These are phyloP conservation scores for Phragmites australis DNA, from an alignment of 176 grass and related monocot species.

Conservation along the genomic window DNA sequence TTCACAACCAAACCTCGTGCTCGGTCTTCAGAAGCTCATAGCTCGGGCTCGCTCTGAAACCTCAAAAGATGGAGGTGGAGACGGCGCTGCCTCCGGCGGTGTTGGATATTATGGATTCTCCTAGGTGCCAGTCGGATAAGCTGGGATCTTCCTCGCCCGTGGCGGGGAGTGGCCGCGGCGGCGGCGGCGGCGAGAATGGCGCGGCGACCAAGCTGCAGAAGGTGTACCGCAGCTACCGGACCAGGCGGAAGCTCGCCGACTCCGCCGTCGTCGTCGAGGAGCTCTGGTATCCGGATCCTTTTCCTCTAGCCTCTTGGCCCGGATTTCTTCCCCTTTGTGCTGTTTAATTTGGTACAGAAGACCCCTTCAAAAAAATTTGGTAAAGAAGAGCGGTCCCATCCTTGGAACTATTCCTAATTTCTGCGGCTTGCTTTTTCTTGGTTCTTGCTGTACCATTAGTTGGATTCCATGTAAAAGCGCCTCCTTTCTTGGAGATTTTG, in stretches of 20 bases:
- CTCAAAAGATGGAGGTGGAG: conserved; percentile 35
- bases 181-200: conserved; percentile 29
- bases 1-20: no score
- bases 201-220: conserved; percentile 93
- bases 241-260: conserved; percentile 84
- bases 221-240: conserved; percentile 94
- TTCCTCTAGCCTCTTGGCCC: background rate
- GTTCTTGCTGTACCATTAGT: background rate
- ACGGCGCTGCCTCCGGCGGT: conserved; percentile 16
- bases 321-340: background rate
- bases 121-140: background rate
- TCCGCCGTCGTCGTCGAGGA: conserved; percentile 95
- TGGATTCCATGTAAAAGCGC: background rate
- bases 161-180: background rate
- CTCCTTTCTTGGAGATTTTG: conserved; percentile 1
- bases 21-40: no score
- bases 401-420: background rate
- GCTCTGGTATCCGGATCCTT: conserved; percentile 58
- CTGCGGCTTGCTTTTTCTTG: background rate
- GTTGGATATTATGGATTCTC: conserved; percentile 5
- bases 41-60: background rate
- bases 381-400: background rate
- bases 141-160: conserved; percentile 18
- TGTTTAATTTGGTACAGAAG: conserved; percentile 9
- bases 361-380: no score